Evolutionary conservation across 495 filamentous ascomycete species (phyloP), one percentile per base, ranked within the genome.

Genomic region (Penicillium bialowiezense): DNA sequence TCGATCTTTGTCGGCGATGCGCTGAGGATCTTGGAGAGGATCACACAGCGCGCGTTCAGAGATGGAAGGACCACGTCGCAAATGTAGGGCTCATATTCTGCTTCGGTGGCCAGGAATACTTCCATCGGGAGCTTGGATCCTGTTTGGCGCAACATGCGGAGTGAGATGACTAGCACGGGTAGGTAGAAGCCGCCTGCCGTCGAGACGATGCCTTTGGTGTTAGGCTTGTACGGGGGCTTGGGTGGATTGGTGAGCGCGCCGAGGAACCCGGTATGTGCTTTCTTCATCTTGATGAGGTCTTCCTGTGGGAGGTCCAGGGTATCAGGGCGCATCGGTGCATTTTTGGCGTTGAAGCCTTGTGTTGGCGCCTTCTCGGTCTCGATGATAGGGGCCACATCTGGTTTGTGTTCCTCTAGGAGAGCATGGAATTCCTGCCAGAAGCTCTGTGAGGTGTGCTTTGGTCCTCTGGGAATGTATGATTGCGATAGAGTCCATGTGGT

Each of bases 81-180:
- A 7, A 82, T 64, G 24, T 68, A 56, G 6, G 56, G 47, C 19
- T 80, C 69, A 53, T 77, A 80, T 18, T 74, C 68, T 1, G 51
- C 26, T 14, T 60, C 41, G 5, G 67, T 58, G 24, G 74, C 69
- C 13, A 82, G 56, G 41, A 79, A 77, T 8, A 82, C 66, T 56
- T 83, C 68, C 24, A 82, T 66, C 4, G 78, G 80, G 1, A 83
- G 58, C 0, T 36, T 68, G 5, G 72, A 78, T 32, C 76, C 77
- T 5, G 69, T 71, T 13, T 68, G 64, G 10, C 80, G 73, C 10
- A 81, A 59, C 70, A 80, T 77, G 13, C 72, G 65, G 9, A 82
- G 51, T 1, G 74, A 71, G 0, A 76, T 68, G 9, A 82, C 54
- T 21, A 72, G 50, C 1, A 65, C 56, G 4, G 70, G 69, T 3